Conservation (phyloP, 2,329 filamentous ascomycete species). For the Dendryphion nanum region DNA sequence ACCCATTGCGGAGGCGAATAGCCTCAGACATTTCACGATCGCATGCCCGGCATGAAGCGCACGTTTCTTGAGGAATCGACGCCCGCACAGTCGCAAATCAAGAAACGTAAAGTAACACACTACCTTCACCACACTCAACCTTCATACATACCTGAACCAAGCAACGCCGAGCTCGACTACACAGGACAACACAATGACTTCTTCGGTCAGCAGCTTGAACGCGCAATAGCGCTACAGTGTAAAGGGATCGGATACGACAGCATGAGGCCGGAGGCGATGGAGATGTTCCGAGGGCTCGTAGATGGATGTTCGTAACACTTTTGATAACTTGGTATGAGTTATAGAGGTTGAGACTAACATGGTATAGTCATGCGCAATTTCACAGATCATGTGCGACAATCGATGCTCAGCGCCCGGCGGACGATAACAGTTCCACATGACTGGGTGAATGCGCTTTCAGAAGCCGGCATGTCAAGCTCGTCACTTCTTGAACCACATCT, state of each 20-base stretch:
- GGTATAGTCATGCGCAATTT: slow-evolving; percentile 54
- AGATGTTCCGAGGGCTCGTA: slow-evolving; percentile 53
- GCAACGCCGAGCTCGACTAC: slow-evolving; percentile 31
- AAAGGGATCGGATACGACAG: slow-evolving; percentile 55
- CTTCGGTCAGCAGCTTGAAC: slow-evolving; percentile 54
- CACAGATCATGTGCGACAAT: slow-evolving; percentile 53
- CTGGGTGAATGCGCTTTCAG: slow-evolving; percentile 55
- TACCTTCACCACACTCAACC: slow-evolving; percentile 35
- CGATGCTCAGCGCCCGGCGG: slow-evolving; percentile 58
- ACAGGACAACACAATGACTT: slow-evolving; percentile 49
- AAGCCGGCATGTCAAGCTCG: slow-evolving; percentile 38
- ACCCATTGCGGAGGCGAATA: no score
- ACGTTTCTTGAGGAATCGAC: slow-evolving; percentile 21
- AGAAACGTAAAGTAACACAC: slow-evolving; percentile 36
- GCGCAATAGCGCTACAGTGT: slow-evolving; percentile 54
- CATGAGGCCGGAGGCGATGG: slow-evolving; percentile 55
- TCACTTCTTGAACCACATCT: slow-evolving; percentile 42
- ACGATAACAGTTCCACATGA: slow-evolving; percentile 57
- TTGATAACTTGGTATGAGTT: no score
- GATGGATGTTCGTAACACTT: slow-evolving; percentile 64
- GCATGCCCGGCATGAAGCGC: slow-evolving; percentile 36
- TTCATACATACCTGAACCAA: slow-evolving; percentile 31
- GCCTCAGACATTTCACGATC: no score
- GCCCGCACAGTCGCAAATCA: slow-evolving; percentile 24
- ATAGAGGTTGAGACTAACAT: slow-evolving; percentile 14